phyloP scores from a whole-genome alignment of 371 early-diverging fungal species.

The Actinomortierella wolfii region DNA sequence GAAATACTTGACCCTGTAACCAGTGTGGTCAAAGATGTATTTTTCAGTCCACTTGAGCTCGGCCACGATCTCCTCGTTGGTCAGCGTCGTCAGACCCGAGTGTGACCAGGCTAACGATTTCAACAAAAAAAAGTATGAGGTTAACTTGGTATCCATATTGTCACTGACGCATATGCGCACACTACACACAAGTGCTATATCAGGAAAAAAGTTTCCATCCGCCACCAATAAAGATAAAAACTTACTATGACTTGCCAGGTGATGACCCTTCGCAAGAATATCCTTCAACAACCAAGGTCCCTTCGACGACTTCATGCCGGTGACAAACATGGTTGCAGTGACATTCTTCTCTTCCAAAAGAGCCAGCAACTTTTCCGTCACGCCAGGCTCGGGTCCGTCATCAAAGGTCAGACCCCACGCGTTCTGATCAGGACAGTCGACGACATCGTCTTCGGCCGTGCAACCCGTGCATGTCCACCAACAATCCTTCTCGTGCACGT shows the following conservation, averaged over 20 bases:
- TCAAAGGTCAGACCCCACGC: slow-evolving; percentile 64
- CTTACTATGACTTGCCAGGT: slow-evolving; percentile 42
- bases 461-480: slow-evolving; percentile 64
- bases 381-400: slow-evolving; percentile 62
- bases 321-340: slow-evolving; percentile 41
- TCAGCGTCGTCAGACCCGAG: slow-evolving; percentile 59
- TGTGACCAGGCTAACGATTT: slow-evolving; percentile 68
- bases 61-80: slow-evolving; percentile 65
- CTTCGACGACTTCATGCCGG: slow-evolving; percentile 33
- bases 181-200: neutral
- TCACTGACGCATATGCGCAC: neutral
- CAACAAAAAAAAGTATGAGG: slow-evolving; percentile 24
- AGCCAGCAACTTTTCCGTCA: slow-evolving; percentile 17
- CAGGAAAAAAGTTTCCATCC: no score
- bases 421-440: slow-evolving; percentile 53
- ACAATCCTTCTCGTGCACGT: slow-evolving; percentile 33
- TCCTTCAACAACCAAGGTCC: slow-evolving; percentile 32
- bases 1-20: slow-evolving; percentile 63
- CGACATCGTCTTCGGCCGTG: slow-evolving; percentile 51
- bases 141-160: no score
- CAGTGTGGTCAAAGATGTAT: slow-evolving; percentile 64
- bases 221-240: slow-evolving; percentile 4
- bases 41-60: slow-evolving; percentile 68
- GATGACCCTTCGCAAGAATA: slow-evolving; percentile 28
- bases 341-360: slow-evolving; percentile 29